Evolutionary conservation across 208 protist genomes (phyloP), one percentile per base, ranked within the genome.

Genomic region (Crithidia fasciculata): DNA sequence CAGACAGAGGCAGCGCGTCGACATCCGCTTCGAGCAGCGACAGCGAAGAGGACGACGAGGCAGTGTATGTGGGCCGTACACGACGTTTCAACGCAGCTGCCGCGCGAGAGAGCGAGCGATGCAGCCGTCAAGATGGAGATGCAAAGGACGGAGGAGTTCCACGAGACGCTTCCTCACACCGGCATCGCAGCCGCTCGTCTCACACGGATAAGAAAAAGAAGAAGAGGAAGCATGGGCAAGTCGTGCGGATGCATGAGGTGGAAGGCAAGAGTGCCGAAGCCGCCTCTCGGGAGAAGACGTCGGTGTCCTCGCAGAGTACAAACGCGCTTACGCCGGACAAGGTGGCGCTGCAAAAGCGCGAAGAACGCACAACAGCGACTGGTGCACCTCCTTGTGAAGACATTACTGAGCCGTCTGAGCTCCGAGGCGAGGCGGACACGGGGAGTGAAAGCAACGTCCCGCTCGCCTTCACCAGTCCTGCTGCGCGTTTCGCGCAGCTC

Each of bases 301-400:
- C 74, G 6, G 40, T 56, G 28, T 57, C 74, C 5, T 80, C 66
- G 39, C 80, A 74, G 2, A 75, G 66, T 70, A 74, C 73, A 16
- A 73, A 72, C 50, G 70, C 60, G 3, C 74, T 71, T 9, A 72
- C 74, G 0, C 70, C 70, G 8, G 62, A 84, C 54, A 16, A 61
- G 39, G 68, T 52, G 18, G 64, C 37, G 12, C 16, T 9, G 8
- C 54, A 8, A 49, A 13, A 8, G 12, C 0, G 12, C 45, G 3
- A 15, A 43, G 2, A 45, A 15, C 6, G 28, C 28, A 28, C 28
- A 28, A 28, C 1, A 28, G 28, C 0, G 28, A 28, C 28, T 28
- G 28, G 28, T 28, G 28, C 28, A 28, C 28, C 28, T 28, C 28
- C 28, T 28, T 1, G 28, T 1, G 28, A 28, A 28, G 28, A 0